A percentile compares a stretch with the other conserved stretches of the same genome.
These are phyloP conservation scores for Capsicum rhomboideum DNA, from an alignment of 257 asterid species.

Conservation along the genomic window DNA sequence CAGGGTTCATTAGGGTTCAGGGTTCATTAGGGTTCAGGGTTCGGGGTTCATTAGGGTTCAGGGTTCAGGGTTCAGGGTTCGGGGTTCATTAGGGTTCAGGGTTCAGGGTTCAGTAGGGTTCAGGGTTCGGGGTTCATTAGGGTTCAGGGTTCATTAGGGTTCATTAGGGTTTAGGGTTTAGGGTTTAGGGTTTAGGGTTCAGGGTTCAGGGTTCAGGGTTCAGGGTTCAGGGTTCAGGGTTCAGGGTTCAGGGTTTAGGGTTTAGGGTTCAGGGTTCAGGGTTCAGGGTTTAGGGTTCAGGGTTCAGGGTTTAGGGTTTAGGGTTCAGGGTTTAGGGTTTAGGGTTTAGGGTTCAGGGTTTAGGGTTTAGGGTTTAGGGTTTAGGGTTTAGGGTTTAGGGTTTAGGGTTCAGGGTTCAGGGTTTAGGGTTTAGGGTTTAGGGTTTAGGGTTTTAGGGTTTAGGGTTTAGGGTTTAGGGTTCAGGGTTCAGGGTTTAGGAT, in stretches of 20 bases:
- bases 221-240: not conserved
- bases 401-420: too few relatives aligned
- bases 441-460: too few relatives aligned
- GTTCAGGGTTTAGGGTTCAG: not conserved
- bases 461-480: too few relatives aligned
- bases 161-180: too few relatives aligned
- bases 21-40: not conserved
- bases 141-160: not conserved
- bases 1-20: too few relatives aligned
- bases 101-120: not conserved
- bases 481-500: too few relatives aligned
- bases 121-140: too few relatives aligned
- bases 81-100: not conserved
- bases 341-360: not conserved
- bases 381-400: too few relatives aligned
- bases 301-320: not conserved
- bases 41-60: not conserved
- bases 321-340: not conserved
- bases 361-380: too few relatives aligned
- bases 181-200: not conserved
- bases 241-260: not conserved
- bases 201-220: not conserved
- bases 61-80: too few relatives aligned
- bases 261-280: not conserved
- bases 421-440: too few relatives aligned